A percentile compares a stretch with the other conserved stretches of the same genome.
Evolutionary conservation across 805 yeast genomes (phyloP).

Genomic region (Suhomyces vadensis): DNA sequence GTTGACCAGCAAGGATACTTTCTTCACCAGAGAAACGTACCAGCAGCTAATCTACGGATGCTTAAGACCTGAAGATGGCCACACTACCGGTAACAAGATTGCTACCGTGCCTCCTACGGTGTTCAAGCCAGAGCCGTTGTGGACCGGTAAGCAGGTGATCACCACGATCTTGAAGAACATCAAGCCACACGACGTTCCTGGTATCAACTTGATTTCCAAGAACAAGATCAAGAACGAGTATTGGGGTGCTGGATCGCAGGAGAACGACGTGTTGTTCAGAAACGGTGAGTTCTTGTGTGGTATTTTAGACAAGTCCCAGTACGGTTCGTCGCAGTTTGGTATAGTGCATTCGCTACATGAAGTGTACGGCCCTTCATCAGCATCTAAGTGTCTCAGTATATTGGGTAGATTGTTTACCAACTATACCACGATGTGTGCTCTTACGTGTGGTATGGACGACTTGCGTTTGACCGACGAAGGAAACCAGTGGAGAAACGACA

Average conservation of each 20-base stretch:
- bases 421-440: conserved; percentile 87
- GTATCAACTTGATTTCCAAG: conserved; percentile 77
- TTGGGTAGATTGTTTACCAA: conserved; percentile 93
- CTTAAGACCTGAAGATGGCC: conserved; percentile 96
- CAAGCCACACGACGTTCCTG: conserved; percentile 85
- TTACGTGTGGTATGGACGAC: conserved; percentile 99
- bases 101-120: conserved; percentile 88
- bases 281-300: conserved; percentile 90
- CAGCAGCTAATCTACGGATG: conserved; percentile 94
- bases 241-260: conserved; percentile 86
- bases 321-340: conserved; percentile 97
- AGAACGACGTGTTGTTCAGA: conserved; percentile 81
- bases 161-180: conserved; percentile 88
- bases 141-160: conserved; percentile 98
- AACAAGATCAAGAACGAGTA: conserved; percentile 93
- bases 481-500: conserved; percentile 82
- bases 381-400: conserved; percentile 89
- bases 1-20: conserved; percentile 90
- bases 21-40: conserved; percentile 87
- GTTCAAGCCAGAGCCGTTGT: conserved; percentile 80
- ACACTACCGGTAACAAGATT: conserved; percentile 68
- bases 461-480: conserved; percentile 89
- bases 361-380: conserved; percentile 87
- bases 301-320: conserved; percentile 95
- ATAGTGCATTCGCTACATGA: conserved; percentile 95